phyloP scores from a whole-genome alignment of 208 protist species.

The Wallacemonas rigidus region DNA sequence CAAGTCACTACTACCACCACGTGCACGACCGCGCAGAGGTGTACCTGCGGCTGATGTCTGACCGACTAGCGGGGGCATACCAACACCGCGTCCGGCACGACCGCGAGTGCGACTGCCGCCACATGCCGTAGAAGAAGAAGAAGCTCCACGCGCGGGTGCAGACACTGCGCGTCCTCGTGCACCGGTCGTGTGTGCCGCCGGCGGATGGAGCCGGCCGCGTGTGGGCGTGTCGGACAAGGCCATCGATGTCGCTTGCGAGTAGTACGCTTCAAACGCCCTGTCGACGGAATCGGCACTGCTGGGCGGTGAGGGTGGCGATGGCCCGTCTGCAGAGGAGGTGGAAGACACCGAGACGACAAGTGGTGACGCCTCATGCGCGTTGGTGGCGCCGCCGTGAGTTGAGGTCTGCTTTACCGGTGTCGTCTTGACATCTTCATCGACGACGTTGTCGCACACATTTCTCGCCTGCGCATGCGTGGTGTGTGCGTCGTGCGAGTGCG shows the following conservation, averaged over 20 bases:
- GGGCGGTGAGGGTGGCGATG: not conserved
- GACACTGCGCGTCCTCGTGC: too few species aligned
- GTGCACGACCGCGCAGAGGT: not conserved
- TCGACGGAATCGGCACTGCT: conserved; percentile 2
- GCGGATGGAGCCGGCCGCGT: too few species aligned
- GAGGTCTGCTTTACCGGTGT: too few species aligned
- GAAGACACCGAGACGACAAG: not conserved
- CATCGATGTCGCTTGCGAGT: not conserved
- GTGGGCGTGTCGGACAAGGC: not conserved
- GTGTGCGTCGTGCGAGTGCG: too few species aligned
- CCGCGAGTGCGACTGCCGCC: not conserved
- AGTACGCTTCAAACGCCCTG: not conserved
- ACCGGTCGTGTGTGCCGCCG: too few species aligned
- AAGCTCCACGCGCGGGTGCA: too few species aligned
- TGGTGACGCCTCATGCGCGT: not conserved
- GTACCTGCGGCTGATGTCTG: not conserved
- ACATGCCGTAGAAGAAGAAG: not conserved
- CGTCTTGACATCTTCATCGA: not conserved
- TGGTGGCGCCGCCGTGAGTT: not conserved
- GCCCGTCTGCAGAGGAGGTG: not conserved
- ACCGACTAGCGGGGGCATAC: not conserved
- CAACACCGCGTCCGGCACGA: not conserved
- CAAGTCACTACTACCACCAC: not conserved
- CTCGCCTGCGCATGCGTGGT: too few species aligned
- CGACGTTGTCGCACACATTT: too few species aligned